Conservation (phyloP, 2,329 filamentous ascomycete species). For the Verticillium nonalfalfae region DNA sequence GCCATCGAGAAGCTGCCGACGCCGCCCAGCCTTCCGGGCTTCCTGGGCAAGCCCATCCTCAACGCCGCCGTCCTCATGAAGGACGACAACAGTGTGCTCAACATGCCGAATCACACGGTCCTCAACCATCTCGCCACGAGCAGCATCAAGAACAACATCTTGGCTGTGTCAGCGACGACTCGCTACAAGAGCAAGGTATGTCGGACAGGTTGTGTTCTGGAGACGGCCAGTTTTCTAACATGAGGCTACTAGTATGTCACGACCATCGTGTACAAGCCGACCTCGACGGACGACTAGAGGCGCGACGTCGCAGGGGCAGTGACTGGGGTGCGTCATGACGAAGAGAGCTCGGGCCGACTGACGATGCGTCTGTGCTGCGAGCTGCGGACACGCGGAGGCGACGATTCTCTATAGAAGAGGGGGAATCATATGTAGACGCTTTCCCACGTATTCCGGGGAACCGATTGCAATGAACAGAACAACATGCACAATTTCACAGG, state of each 20-base stretch:
- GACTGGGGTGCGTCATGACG: not conserved
- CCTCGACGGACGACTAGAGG: conserved; percentile 43
- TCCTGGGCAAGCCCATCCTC: conserved; percentile 88
- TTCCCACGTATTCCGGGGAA: not conserved
- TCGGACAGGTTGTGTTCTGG: not conserved
- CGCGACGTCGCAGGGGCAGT: not conserved
- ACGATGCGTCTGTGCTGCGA: not conserved
- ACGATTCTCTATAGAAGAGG: not conserved
- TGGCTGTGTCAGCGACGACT: conserved; percentile 95
- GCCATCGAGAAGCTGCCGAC: conserved; percentile 75
- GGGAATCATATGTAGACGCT: not conserved
- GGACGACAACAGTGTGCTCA: conserved; percentile 94
- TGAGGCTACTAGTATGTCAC: conserved; percentile 72
- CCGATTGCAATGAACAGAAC: not conserved
- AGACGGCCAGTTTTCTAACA: not conserved
- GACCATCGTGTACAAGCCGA: conserved; percentile 95
- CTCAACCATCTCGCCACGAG: conserved; percentile 95
- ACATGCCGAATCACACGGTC: conserved; percentile 95
- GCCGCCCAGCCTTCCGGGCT: conserved; percentile 81
- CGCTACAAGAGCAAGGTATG: conserved; percentile 89
- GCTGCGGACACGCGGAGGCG: not conserved
- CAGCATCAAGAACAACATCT: conserved; percentile 93
- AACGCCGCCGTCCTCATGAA: conserved; percentile 90
- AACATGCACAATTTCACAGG: no score
- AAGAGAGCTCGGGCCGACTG: not conserved